Evolutionary conservation across 192 early-diverging fungal genomes (phyloP).

Genomic region (Coemansia sp.): DNA sequence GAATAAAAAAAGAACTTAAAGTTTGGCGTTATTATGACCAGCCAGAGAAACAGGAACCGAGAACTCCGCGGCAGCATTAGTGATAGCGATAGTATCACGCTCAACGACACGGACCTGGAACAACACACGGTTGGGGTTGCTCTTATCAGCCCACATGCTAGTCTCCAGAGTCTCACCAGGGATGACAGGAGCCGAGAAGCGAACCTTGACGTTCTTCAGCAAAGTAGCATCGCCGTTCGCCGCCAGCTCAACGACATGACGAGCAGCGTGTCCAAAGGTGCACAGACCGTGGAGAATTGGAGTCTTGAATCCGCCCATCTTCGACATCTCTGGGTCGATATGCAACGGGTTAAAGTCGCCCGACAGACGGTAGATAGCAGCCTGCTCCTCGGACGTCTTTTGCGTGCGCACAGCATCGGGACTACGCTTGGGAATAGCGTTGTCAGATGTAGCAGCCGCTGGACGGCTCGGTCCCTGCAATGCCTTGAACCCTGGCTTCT

Average conservation of each 20-base stretch:
- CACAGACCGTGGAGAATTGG: slow-evolving; percentile 98
- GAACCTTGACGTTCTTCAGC: slow-evolving; percentile 86
- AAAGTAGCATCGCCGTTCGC: slow-evolving; percentile 68
- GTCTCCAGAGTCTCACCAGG: slow-evolving; percentile 99
- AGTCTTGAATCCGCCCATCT: slow-evolving; percentile 92
- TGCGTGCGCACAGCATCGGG: slow-evolving; percentile 84
- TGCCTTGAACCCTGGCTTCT: slow-evolving; percentile 63
- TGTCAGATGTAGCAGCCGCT: slow-evolving; percentile 74
- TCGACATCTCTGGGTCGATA: slow-evolving; percentile 93
- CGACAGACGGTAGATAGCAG: slow-evolving; percentile 92
- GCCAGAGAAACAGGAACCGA: slow-evolving; percentile 26
- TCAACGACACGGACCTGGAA: slow-evolving; percentile 96
- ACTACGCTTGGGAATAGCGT: slow-evolving; percentile 77
- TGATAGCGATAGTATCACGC: slow-evolving; percentile 86
- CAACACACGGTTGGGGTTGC: slow-evolving; percentile 83
- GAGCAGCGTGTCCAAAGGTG: slow-evolving; percentile 89
- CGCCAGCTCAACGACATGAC: slow-evolving; percentile 83
- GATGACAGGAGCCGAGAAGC: slow-evolving; percentile 86
- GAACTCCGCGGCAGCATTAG: slow-evolving; percentile 91
- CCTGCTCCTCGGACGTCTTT: slow-evolving; percentile 90
- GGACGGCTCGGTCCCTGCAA: slow-evolving; percentile 59
- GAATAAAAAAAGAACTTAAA: slow-evolving; percentile 17
- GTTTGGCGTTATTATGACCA: slow-evolving; percentile 23
- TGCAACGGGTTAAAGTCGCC: slow-evolving; percentile 99
- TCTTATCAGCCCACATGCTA: slow-evolving; percentile 82